These are phyloP conservation scores for Solanum pennellii DNA, from an alignment of 257 asterid species.

Conservation along the genomic window DNA sequence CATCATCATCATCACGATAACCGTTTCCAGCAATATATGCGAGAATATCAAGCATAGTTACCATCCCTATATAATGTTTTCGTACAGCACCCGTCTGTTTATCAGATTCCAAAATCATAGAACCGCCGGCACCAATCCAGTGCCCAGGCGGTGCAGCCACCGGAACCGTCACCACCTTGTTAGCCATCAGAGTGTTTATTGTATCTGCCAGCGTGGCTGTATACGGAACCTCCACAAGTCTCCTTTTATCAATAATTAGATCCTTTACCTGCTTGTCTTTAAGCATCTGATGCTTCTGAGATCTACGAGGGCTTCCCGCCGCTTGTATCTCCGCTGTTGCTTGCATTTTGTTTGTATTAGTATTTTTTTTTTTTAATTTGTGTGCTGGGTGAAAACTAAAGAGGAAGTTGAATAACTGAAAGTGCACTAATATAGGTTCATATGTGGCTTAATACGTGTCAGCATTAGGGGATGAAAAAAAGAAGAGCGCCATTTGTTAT, in stretches of 20 bases:
- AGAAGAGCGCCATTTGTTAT: neutral
- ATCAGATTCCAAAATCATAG: slow-evolving; percentile 86
- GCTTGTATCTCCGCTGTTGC: slow-evolving; percentile 15
- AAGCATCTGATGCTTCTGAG: slow-evolving; percentile 16
- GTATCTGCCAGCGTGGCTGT: slow-evolving; percentile 77
- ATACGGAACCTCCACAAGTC: slow-evolving; percentile 87
- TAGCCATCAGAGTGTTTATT: slow-evolving; percentile 56
- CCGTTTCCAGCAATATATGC: slow-evolving; percentile 58
- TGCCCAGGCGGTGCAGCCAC: slow-evolving; percentile 99
- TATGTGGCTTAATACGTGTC: neutral
- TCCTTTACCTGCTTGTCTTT: slow-evolving; percentile 53
- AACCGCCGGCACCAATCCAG: slow-evolving; percentile 98
- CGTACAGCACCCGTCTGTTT: slow-evolving; percentile 82
- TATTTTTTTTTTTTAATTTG: too few relatives aligned
- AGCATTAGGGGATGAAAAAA: neutral
- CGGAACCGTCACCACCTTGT: slow-evolving; percentile 57
- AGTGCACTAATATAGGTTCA: neutral
- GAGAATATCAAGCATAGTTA: slow-evolving; percentile 73
- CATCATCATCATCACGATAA: slow-evolving; percentile 4
- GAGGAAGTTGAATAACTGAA: neutral
- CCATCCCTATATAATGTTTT: slow-evolving; percentile 92
- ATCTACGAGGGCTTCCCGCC: neutral
- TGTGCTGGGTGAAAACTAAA: neutral
- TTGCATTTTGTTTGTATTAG: neutral
- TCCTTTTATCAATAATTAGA: slow-evolving; percentile 24